Evolutionary conservation across 257 asterid species (phyloP).

Genomic region (Parsonsia alboflavescens): DNA sequence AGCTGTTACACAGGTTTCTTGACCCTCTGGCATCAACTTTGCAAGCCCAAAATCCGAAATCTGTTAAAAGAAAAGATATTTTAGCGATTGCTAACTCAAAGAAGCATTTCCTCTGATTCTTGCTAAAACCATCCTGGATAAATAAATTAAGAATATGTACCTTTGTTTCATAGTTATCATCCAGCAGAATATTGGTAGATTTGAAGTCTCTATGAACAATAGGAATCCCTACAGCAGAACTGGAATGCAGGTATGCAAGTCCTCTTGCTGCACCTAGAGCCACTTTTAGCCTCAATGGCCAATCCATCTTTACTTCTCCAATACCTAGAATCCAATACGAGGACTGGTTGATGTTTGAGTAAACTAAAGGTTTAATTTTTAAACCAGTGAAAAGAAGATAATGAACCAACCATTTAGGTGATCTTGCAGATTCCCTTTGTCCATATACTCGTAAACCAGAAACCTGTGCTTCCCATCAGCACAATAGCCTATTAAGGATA

Average conservation of each 20-base stretch:
- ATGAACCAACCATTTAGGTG: slow-evolving; percentile 68
- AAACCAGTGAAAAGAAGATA: neutral
- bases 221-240: slow-evolving; percentile 86
- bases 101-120: slow-evolving; percentile 7
- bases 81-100: neutral
- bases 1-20: slow-evolving; percentile 77
- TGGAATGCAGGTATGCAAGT: slow-evolving; percentile 89
- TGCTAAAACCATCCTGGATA: neutral
- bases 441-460: slow-evolving; percentile 85
- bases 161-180: slow-evolving; percentile 81
- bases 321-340: slow-evolving; percentile 44
- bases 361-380: neutral
- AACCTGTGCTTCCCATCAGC: slow-evolving; percentile 97
- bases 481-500: slow-evolving; percentile 77
- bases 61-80: slow-evolving; percentile 32
- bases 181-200: slow-evolving; percentile 88
- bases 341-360: neutral
- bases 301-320: slow-evolving; percentile 74
- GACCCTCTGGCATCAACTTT: slow-evolving; percentile 92
- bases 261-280: slow-evolving; percentile 94
- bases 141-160: slow-evolving; percentile 23
- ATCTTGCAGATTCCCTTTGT: slow-evolving; percentile 82
- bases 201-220: slow-evolving; percentile 92
- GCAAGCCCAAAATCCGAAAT: slow-evolving; percentile 98
- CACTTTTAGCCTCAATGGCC: slow-evolving; percentile 78